Evolutionary conservation across 495 filamentous ascomycete species (phyloP), one percentile per base, ranked within the genome.

Genomic region (Daldinia childiae): DNA sequence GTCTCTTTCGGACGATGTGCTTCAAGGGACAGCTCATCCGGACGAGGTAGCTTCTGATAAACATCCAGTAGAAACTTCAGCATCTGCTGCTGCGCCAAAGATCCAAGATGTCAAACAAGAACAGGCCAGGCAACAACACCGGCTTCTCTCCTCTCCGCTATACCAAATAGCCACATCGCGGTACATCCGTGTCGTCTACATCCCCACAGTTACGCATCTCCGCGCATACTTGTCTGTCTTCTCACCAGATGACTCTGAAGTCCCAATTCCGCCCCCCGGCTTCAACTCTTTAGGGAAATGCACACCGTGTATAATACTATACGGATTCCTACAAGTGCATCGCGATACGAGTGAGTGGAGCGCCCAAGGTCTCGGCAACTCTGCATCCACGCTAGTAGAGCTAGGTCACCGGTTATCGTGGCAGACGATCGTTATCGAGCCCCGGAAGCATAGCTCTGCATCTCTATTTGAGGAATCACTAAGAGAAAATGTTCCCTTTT

Each of bases 271-370:
- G 1, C 79, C 78, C 12, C 30, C 58, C 6, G 9, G 39, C 17
- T 38, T 66, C 27, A 50, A 56, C 4, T 7, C 39, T 29, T 17
- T 57, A 2, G 27, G 58, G n/a, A 57, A 50, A 32, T 45, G 64
- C 26, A 15, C 57, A 6, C 77, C 80, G 0, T 55, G 87, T 26
- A 78, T 97, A 14, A 83, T 89, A 12, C 77, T 94, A 11, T 87
- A 92, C 66, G 88, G 92, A 60, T 82, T 91, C 51, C 72, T 96
- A 11, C 78, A 82, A 30, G 77, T 93, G 38, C 94, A 97, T 79
- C 82, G 82, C n/a, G 79, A 83, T 29, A 94, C 92, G 4, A 87
- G 87, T 62, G 92, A 95, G 73, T 94, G 91, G 84, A 94, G 91
- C 48, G 93, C 90, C 0, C 93, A 97, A 77, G 94, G 93, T 0